Evolutionary conservation across 768 basidiomycete genomes (phyloP), one percentile per base, ranked within the genome.

Genomic region (Pleurotus tuoliensis): DNA sequence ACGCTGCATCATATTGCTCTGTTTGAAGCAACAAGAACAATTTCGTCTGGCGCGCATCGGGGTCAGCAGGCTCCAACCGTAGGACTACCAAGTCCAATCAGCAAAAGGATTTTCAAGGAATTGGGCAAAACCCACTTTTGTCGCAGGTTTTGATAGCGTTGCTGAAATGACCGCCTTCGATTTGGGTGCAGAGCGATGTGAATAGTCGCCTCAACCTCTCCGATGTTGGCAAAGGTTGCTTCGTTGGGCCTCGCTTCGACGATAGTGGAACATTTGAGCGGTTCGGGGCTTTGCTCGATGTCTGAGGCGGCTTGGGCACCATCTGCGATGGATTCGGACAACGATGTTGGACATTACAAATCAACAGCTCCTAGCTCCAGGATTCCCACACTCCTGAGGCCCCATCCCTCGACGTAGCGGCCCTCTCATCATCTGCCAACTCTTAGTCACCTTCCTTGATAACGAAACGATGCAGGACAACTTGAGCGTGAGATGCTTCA

Each of bases 81-180:
- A 94, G 77, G 59, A 95, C 94, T 96, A 60, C 15, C 16, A 12
- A 48, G 27, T 8, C 30, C 6, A 27, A 54, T 53, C 40, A 57
- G 37, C 47, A 25, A 15, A 27, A 9, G 30, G 39, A 37, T n/a
- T 18, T 22, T 56, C 41, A 15, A 56, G 43, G 50, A 34, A 22
- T 16, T 27, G 38, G 34, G 41, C 41, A 43, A 43, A 39, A 40
- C 58, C 61, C 64, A 92, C 94, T 89, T 76, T 92, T 94, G 71
- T 93, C 88, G 75, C 92, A 94, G 60, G 94, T 94, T 80, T 87
- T 92, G 66, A 94, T 80, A 24, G 92, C 93, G 64, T 92, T 93
- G 44, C 73, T 71, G 66, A 92, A 87, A 72, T 94, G 86, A 1
- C 88, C 90, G n/a, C 88, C 92, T 59, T 95, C 92, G 63, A 95